Evolutionary conservation across 352 stramenopile species (phyloP).

Genomic region (Phytophthora sansomeana): DNA sequence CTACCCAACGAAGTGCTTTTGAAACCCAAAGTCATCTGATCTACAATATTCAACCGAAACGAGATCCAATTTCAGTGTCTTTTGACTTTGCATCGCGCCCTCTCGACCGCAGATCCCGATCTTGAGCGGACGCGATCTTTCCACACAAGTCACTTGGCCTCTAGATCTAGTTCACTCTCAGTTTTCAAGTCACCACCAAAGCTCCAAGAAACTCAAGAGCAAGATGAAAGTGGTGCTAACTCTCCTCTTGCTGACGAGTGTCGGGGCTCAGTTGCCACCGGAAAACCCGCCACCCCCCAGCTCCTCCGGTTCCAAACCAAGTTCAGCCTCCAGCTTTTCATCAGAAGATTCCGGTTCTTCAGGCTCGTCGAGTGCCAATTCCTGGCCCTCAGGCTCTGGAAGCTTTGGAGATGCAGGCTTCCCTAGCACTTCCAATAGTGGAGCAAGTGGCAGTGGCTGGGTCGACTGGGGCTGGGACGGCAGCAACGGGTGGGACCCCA

Average conservation of each 20-base stretch:
- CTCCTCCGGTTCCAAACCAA: background rate
- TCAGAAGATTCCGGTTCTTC: background rate
- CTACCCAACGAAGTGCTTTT: too few species aligned
- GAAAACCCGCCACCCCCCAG: background rate
- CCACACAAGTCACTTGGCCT: too few species aligned
- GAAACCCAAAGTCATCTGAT: too few species aligned
- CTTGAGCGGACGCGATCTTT: too few species aligned
- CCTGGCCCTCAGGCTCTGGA: slow-evolving; percentile 6
- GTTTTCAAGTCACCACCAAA: too few species aligned
- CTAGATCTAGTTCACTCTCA: too few species aligned
- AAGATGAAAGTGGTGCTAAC: slow-evolving; percentile 27
- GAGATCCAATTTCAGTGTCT: too few species aligned
- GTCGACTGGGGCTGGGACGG: slow-evolving; percentile 18
- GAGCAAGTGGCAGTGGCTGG: slow-evolving; percentile 26
- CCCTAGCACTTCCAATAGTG: slow-evolving; percentile 4
- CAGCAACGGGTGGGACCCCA: slow-evolving; percentile 16
- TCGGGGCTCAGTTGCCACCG: slow-evolving; percentile 7
- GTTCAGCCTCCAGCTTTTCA: slow-evolving; percentile 1
- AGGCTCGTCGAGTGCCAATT: slow-evolving; percentile 1
- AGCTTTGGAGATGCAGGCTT: slow-evolving; percentile 10
- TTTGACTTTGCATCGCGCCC: too few species aligned
- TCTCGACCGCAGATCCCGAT: too few species aligned
- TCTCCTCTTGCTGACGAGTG: slow-evolving; percentile 9
- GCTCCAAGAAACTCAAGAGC: too few species aligned
- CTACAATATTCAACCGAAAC: too few species aligned